Base-by-base conservation (phyloP, 176 grass and related monocot genomes). In the barley (Hordeum vulgare) region DNA sequence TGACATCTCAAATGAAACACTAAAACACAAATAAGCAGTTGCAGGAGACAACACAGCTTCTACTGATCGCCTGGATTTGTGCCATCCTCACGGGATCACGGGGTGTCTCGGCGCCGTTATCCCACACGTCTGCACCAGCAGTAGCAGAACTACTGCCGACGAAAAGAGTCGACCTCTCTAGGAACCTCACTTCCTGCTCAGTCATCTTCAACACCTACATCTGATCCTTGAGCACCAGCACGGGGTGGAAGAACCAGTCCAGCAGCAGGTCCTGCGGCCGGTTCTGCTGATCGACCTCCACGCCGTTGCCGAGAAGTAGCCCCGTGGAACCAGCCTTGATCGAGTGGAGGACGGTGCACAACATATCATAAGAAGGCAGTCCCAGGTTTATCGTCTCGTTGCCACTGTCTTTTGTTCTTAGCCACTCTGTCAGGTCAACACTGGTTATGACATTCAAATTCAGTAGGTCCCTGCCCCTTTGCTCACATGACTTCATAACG, bases 61-160 rank as follows among this genome's bases (percentile, higher is more conserved):
- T 87, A 66, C 92, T 97, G 42, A 97, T 97, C 10, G 95, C 95
- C 75, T 97, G 92, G 75, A 97, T 94, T 56, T 94, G 92, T 57
- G 86, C 95, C 66, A 82, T 29, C 66, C 95, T 87, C 10, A 97
- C 81, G 37, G 71, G 85, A 63, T 97, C 95, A 42, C 87, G 84
- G 31, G 86, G 84, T 20, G 26, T 71, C 39, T 66, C 76, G 18
- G 70, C 85, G 36, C 86, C 86, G 41, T 85, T 90, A 37, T 86
- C 88, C 90, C 86, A 86, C 59, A 41, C 75, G n/a, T 67, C 31
- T 7, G 81, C 63, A 1, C 51, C 26, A 5, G 82, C 57, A 12
- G 75, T 36, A 7, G 82, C 57, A 15, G 75, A 60, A 33, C 91
- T 81, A 66, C 95, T 78, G 57, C 95, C 87, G 17, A 89, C 68